Evolutionary conservation across 2,329 filamentous ascomycete species (phyloP).

Genomic region (Teratosphaeria zuluensis): DNA sequence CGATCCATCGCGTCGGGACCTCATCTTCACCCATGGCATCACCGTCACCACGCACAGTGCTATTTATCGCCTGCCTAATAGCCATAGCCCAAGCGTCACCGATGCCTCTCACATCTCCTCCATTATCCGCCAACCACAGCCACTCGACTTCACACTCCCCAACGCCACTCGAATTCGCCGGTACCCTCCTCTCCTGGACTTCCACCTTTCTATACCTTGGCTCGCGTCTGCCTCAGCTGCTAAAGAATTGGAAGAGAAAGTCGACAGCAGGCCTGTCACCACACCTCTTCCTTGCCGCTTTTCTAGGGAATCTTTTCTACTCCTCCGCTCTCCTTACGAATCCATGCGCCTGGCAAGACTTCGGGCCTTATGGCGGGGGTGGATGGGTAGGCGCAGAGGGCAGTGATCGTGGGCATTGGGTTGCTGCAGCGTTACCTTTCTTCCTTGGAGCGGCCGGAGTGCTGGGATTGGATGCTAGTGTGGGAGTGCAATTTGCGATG

Average conservation of each 20-base stretch:
- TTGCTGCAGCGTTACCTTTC: conserved; percentile 50
- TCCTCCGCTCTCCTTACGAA: conserved; percentile 53
- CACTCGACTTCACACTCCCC: conserved; percentile 3
- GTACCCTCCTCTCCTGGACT: conserved; percentile 46
- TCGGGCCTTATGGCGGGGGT: conserved; percentile 43
- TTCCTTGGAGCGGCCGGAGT: conserved; percentile 58
- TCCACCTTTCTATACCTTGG: conserved; percentile 49
- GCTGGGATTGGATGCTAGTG: conserved; percentile 50
- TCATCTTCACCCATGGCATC: conserved; percentile 32
- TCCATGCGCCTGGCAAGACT: conserved; percentile 52
- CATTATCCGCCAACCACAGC: background rate
- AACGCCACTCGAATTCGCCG: conserved; percentile 34
- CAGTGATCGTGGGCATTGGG: conserved; percentile 47
- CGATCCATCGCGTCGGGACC: conserved; percentile 19
- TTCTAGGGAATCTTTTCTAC: conserved; percentile 60
- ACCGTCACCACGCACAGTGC: conserved; percentile 36
- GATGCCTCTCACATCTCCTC: conserved; percentile 6
- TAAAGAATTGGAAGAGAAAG: conserved; percentile 54
- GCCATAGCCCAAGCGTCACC: conserved; percentile 33
- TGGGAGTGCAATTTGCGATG: conserved; percentile 53
- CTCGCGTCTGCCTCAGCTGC: conserved; percentile 54
- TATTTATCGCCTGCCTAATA: conserved; percentile 38
- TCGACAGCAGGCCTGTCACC: conserved; percentile 56
- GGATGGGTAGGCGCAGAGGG: conserved; percentile 51
- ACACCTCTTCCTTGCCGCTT: conserved; percentile 55